Evolutionary conservation across 2,329 filamentous ascomycete species (phyloP), one percentile per base, ranked within the genome.

Genomic region (Dactylellina parvicollis): DNA sequence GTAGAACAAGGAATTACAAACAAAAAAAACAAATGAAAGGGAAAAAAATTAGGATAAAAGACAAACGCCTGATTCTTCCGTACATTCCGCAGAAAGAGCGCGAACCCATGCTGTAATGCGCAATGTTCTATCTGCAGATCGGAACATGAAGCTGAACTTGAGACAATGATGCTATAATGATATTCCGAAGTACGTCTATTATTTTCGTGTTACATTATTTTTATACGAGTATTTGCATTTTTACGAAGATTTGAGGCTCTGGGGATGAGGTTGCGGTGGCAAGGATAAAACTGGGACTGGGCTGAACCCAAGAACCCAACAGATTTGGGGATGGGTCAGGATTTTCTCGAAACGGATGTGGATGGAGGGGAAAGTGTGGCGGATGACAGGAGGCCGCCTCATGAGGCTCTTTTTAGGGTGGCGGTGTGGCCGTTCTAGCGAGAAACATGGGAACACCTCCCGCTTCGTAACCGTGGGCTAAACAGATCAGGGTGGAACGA

Each of bases 201-300:
- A 38, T 61, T 52, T 22, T 8, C n/a, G n/a, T 14, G 7, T 38
- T 12, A 16, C 7, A 16, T 18, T 38, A 50, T 44, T 64, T 40
- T 47, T 28, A 18, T 59, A 16, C 36, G 26, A 34, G 30, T 47
- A 69, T 60, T 69, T 61, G 55, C 46, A 50, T 59, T 71, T 57
- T 59, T n/a, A n/a, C n/a, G n/a, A 24, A 9, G 18, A 12, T 28
- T 50, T 73, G 69, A 65, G 69, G 69, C 69, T 73, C 69, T 73
- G 36, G 18, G 38, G 26, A 38, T 61, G 54, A 66, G 46, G 69
- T 65, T 50, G 60, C 14, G n/a, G n/a, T n/a, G 44, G 46, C n/a
- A 22, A 30, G 62, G 40, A 46, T 71, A 62, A 73, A 61, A 60
- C 42, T 55, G 47, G 61, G 28, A 30, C 28, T 69, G 64, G 64